Evolutionary conservation across 2,329 filamentous ascomycete species (phyloP), one percentile per base, ranked within the genome.

Genomic region (Diplocarpon mali): DNA sequence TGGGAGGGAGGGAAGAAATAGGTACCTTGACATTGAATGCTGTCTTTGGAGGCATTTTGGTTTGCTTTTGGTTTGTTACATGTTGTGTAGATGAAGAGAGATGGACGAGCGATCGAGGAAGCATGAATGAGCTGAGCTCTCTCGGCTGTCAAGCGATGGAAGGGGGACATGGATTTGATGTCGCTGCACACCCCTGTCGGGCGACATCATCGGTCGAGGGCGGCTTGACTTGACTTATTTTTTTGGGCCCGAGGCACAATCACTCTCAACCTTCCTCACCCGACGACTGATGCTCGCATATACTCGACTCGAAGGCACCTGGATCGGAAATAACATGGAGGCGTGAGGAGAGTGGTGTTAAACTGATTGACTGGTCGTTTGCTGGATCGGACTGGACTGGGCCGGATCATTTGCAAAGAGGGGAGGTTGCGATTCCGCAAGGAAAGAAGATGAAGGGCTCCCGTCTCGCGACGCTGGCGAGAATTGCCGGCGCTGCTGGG

Each of bases 391-490:
- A 24, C 3, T 3, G 20, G 20, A 24, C 20, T 24, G 20, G 7
- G 7, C 7, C 20, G 20, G 20, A 24, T 24, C 20, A 24, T 7
- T 24, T 24, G 20, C 20, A 24, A 24, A 24, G 20, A 24, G 20
- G 20, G 20, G 20, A 24, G 20, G 20, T 24, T 24, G 20, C 20
- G 20, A 24, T 24, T 7, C n/a, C n/a, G n/a, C n/a, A n/a, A n/a
- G 15, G 38, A 12, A 11, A 27, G 8, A 35, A 29, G 11, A 61
- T 60, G 59, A 59, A 55, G 38, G 53, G 50, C 27, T 40, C 57
- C 24, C 55, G 45, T 45, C 27, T 60, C 31, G 52, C 49, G 40
- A 47, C 51, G 15, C 39, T 47, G 13, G 46, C 46, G 10, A 30
- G 32, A n/a, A 24, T 3, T 24, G 20, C 20, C 20, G 20, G 20